Evolutionary conservation across 2,329 filamentous ascomycete species (phyloP), one percentile per base, ranked within the genome.

Genomic region (Paracamarosporium sp.): DNA sequence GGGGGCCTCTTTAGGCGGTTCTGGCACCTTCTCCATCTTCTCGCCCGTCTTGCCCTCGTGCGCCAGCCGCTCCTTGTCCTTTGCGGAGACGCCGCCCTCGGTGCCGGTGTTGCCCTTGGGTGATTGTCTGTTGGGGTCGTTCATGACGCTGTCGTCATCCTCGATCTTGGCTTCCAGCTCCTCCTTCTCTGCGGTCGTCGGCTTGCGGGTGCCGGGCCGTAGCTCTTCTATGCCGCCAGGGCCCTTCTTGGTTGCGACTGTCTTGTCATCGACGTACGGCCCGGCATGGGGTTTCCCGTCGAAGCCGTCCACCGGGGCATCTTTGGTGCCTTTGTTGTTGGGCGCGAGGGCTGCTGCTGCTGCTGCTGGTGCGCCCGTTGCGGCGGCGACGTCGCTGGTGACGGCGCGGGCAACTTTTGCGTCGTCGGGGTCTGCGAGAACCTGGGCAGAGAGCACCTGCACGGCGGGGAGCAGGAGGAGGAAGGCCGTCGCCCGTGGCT

Each of bases 211-310:
- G 62, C 74, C 56, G 0, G 74, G 58, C 2, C 75, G 69, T 41
- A 81, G 72, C 41, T 78, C 76, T 52, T 78, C 74, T 6, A 78
- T 68, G 1, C 67, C 71, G 8, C 67, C 68, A 2, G 71, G 67
- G 28, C 64, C 61, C 55, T 76, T 76, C 55, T 74, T 68, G 20
- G 70, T 64, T 36, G 64, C 53, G 15, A 68, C 64, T 40, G 66
- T 65, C 9, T 74, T 73, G 43, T 75, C 85, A 60, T 88, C 87
- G 56, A 93, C 88, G 71, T 86, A 88, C 1, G 95, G 95, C 1
- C 95, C 95, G 20, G 89, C 87, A 73, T 97, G 94, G 45, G 95
- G 95, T 79, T 93, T 95, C 46, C 95, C 95, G 79, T 98, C 95
- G 68, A 90, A 90, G 44, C 93, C 93, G 74, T 98, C 95, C 20